Conservation (phyloP, 768 basidiomycete species). For the Tricholoma hemisulphureum region DNA sequence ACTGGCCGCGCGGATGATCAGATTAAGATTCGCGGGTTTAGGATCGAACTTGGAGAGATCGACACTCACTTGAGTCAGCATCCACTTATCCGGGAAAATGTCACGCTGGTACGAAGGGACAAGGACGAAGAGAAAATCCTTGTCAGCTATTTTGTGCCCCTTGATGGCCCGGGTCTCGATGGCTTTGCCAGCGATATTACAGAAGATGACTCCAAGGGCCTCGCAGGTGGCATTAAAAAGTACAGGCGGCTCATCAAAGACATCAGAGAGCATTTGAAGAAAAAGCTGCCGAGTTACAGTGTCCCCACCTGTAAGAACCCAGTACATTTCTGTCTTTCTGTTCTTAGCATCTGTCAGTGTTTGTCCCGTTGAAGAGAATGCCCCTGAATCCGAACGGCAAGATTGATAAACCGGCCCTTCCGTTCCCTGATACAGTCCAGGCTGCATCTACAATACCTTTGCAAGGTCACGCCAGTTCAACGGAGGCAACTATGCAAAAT, state of each 20-base stretch:
- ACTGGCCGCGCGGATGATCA: constrained; percentile 97
- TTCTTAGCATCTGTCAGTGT: constrained; percentile 52
- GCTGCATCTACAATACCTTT: constrained; percentile 40
- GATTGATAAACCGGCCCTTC: constrained; percentile 96
- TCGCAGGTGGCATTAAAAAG: constrained; percentile 75
- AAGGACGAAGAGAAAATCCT: constrained; percentile 99
- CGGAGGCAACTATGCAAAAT: constrained; percentile 76
- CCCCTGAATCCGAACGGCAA: constrained; percentile 99
- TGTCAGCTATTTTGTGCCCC: constrained; percentile 94
- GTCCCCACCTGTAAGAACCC: constrained; percentile 76
- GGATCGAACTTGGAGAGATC: constrained; percentile 97
- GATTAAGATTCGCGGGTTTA: constrained; percentile 98
- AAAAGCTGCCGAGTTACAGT: constrained; percentile 93
- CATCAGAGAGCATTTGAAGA: constrained; percentile 93
- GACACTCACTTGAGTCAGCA: constrained; percentile 95
- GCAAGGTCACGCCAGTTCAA: constrained; percentile 51
- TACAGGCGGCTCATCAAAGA: constrained; percentile 90
- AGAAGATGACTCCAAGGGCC: constrained; percentile 53
- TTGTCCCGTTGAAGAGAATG: constrained; percentile 92
- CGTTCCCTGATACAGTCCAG: constrained; percentile 95
- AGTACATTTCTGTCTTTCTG: background rate
- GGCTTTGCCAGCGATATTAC: constrained; percentile 68
- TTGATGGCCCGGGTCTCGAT: constrained; percentile 63
- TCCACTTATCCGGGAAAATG: constrained; percentile 93
- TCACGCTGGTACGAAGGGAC: constrained; percentile 93